A percentile compares a stretch with the other conserved stretches of the same genome.
These are phyloP conservation scores for Suillus bovinus DNA, from an alignment of 768 basidiomycete species.

Conservation along the genomic window DNA sequence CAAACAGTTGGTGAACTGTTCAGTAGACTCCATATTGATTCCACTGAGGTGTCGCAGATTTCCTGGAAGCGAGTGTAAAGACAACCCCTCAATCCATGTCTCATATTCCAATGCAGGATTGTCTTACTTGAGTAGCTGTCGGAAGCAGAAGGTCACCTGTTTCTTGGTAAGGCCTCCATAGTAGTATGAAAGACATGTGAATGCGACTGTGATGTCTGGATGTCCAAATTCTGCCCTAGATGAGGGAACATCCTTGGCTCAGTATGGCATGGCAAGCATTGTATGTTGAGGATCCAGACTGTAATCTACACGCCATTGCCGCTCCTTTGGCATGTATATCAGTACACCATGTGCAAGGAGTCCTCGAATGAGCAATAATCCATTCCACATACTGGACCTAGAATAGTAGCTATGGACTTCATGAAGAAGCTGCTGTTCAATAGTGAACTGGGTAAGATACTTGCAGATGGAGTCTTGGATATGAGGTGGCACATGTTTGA, in stretches of 20 bases:
- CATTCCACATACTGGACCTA: conserved; percentile 31
- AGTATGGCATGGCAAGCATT: conserved; percentile 51
- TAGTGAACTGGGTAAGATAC: conserved; percentile 25
- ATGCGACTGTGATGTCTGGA: conserved; percentile 45
- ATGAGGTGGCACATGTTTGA: conserved; percentile 19
- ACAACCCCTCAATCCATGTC: conserved; percentile 33
- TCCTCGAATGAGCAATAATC: conserved; percentile 46
- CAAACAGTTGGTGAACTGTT: conserved; percentile 30
- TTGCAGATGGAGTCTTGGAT: conserved; percentile 17
- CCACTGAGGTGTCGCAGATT: conserved; percentile 35
- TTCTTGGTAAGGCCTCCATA: conserved; percentile 43
- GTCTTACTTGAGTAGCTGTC: conserved; percentile 39
- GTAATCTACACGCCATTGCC: conserved; percentile 53
- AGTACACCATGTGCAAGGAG: conserved; percentile 44
- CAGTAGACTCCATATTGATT: conserved; percentile 42
- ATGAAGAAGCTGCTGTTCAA: conserved; percentile 7
- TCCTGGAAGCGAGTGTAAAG: conserved; percentile 20
- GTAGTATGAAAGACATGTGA: conserved; percentile 52
- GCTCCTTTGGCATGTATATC: conserved; percentile 35
- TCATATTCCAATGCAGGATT: conserved; percentile 44
- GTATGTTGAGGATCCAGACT: conserved; percentile 45
- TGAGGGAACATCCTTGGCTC: conserved; percentile 51
- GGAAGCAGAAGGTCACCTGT: conserved; percentile 40
- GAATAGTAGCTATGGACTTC: conserved; percentile 14
- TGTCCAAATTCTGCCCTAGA: conserved; percentile 51